A percentile compares a stretch with the other conserved stretches of the same genome.
These are phyloP conservation scores for Passalora sequoiae DNA, from an alignment of 2,329 filamentous ascomycete species.

Conservation along the genomic window DNA sequence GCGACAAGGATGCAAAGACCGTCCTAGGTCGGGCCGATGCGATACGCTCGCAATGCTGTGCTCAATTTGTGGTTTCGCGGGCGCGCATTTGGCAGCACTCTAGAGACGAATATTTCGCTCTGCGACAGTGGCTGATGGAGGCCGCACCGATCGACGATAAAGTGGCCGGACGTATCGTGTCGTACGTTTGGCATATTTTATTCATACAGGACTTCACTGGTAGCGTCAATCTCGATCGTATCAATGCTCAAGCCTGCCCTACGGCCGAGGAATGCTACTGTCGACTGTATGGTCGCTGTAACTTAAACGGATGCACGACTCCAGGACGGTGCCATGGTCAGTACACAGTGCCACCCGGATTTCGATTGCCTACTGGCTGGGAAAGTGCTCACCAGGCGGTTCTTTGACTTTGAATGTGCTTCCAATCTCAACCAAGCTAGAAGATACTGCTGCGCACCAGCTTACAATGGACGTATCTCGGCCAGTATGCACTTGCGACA, in stretches of 20 bases:
- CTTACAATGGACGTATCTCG: too few relatives aligned
- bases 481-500: too few relatives aligned
- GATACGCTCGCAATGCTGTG: slow-evolving; percentile 43
- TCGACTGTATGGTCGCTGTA: slow-evolving; percentile 41
- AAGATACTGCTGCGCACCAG: too few relatives aligned
- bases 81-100: slow-evolving; percentile 47
- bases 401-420: not conserved
- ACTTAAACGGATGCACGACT: slow-evolving; percentile 23
- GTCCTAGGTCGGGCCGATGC: slow-evolving; percentile 39
- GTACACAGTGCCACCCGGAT: slow-evolving; percentile 37
- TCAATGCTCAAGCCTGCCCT: slow-evolving; percentile 39
- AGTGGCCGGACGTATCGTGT: slow-evolving; percentile 41
- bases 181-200: slow-evolving; percentile 48
- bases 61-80: slow-evolving; percentile 51
- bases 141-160: slow-evolving; percentile 39
- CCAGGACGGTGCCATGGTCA: slow-evolving; percentile 37
- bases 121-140: slow-evolving; percentile 51
- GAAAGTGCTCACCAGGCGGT: slow-evolving; percentile 1
- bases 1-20: slow-evolving; percentile 32
- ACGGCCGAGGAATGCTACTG: slow-evolving; percentile 42
- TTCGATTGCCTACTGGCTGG: slow-evolving; percentile 31
- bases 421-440: too few relatives aligned
- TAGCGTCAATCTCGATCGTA: slow-evolving; percentile 33
- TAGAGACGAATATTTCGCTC: slow-evolving; percentile 46
- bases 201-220: slow-evolving; percentile 33